A percentile compares a stretch with the other conserved stretches of the same genome.
phyloP scores from a whole-genome alignment of 306 rosid species.

The Trifolium dubium region DNA sequence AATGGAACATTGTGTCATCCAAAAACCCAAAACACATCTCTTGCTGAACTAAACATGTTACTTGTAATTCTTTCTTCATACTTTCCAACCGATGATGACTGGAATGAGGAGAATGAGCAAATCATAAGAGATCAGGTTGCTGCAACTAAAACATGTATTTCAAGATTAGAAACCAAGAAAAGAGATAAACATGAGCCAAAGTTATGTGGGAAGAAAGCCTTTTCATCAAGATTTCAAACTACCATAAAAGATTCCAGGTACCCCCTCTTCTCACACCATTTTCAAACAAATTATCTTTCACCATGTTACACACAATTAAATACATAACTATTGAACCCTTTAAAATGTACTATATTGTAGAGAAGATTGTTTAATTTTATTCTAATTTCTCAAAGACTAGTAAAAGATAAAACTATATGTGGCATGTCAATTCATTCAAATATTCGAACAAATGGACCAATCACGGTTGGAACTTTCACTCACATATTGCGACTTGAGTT shows the following conservation, averaged over 20 bases:
- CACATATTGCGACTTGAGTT: neutral
- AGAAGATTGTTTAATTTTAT: neutral
- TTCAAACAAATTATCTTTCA: neutral
- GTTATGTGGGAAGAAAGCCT: constrained; percentile 31
- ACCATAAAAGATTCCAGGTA: constrained; percentile 56
- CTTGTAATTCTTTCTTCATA: constrained; percentile 54
- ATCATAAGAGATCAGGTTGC: constrained; percentile 9
- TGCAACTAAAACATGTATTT: constrained; percentile 29
- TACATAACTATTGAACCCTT: neutral
- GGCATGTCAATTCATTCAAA: neutral
- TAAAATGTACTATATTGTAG: neutral
- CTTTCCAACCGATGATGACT: constrained; percentile 35
- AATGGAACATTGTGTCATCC: constrained; percentile 4
- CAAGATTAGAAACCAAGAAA: constrained; percentile 33
- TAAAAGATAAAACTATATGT: no score
- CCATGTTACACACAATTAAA: neutral
- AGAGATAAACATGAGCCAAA: constrained; percentile 42
- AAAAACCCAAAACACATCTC: constrained; percentile 31
- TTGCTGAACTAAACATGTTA: constrained; percentile 56
- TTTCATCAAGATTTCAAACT: constrained; percentile 45
- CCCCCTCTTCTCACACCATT: neutral
- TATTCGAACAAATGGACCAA: constrained; percentile 4
- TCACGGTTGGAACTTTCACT: neutral
- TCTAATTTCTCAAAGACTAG: neutral
- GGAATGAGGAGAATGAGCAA: neutral